phyloP scores from a whole-genome alignment of 2,329 filamentous ascomycete genomes.

The Neospermospora avenae region DNA sequence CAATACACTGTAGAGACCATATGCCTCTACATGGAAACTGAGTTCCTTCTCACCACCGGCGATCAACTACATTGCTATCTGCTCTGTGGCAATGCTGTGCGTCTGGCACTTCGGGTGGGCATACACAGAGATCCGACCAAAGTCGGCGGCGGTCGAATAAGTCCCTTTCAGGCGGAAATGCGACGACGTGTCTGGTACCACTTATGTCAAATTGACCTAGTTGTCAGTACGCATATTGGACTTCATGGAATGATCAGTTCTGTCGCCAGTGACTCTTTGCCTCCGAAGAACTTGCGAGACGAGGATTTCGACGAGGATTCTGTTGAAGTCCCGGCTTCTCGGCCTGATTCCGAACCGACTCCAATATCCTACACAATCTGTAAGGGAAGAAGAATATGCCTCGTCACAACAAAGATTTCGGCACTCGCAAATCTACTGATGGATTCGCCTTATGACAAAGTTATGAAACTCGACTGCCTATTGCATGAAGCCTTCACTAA shows the following conservation, averaged over 20 bases:
- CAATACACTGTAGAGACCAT: slow-evolving; percentile 48
- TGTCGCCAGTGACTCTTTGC: slow-evolving; percentile 59
- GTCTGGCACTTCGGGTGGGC: slow-evolving; percentile 57
- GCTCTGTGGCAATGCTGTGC: slow-evolving; percentile 47
- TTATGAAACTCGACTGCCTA: slow-evolving; percentile 45
- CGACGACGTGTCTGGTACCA: slow-evolving; percentile 56
- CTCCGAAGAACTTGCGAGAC: slow-evolving; percentile 62
- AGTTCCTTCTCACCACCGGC: slow-evolving; percentile 50
- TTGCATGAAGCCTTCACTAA: slow-evolving; percentile 45
- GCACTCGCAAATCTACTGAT: slow-evolving; percentile 48
- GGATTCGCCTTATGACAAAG: slow-evolving; percentile 46
- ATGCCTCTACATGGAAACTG: slow-evolving; percentile 46
- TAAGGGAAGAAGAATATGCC: slow-evolving; percentile 47
- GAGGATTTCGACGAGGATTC: slow-evolving; percentile 60
- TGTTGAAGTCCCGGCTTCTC: slow-evolving; percentile 50
- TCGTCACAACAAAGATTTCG: slow-evolving; percentile 49
- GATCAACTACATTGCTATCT: slow-evolving; percentile 54
- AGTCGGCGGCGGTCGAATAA: slow-evolving; percentile 45
- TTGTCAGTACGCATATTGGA: slow-evolving; percentile 66
- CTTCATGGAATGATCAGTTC: slow-evolving; percentile 63
- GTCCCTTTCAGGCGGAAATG: slow-evolving; percentile 76
- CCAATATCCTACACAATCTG: slow-evolving; percentile 52
- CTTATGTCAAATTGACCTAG: slow-evolving; percentile 55
- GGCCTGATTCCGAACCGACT: slow-evolving; percentile 58
- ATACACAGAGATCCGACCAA: slow-evolving; percentile 48